Evolutionary conservation across 163 green algal genomes (phyloP), one percentile per base, ranked within the genome.

Genomic region (Trebouxiophyceae sp.): DNA sequence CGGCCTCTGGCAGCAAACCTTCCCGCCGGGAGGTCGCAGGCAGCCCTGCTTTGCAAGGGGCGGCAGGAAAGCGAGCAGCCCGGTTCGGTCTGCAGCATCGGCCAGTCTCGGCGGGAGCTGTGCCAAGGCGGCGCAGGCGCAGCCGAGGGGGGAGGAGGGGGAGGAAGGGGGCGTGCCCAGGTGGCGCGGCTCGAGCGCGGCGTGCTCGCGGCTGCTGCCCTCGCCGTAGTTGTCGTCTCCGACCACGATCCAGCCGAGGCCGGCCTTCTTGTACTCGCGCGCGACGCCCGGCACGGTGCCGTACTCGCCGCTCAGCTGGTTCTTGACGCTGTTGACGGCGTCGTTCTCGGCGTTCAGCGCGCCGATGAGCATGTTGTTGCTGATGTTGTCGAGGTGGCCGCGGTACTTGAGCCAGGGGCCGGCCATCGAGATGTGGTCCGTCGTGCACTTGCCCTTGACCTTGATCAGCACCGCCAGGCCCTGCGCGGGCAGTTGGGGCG

Each of bases 151-250:
- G 16, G 16, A 16, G 39, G 39, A 50, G 39, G 39, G 39, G 39
- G 39, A 16, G 39, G 39, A n/a, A 16, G 39, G 39, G 39, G 39
- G 39, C 12, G 8, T n/a, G 34, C 68, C 91, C 67, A 97, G 79
- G 83, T 97, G 89, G 69, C 91, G 79, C 6, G 91, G 91, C 86
- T 97, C 91, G 63, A 97, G 86, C 0, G 91, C 91, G 28, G 91
- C 91, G 78, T 97, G 91, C 79, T 97, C 91, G 50, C 91, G 86
- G 57, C 72, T 88, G 60, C 74, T 89, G 63, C 91, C 91, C 85
- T 97, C 91, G 32, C 91, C 91, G 57, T 97, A 97, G 86, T 97
- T 96, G 77, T 97, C 91, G 65, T 97, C 91, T n/a, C 91, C 91
- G 22, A 97, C 71, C 27, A 97, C 91, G n/a, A 97, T 81, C 89